Evolutionary conservation across 345 rosid genomes (phyloP).

Genomic region (Eucalyptus viminalis): DNA sequence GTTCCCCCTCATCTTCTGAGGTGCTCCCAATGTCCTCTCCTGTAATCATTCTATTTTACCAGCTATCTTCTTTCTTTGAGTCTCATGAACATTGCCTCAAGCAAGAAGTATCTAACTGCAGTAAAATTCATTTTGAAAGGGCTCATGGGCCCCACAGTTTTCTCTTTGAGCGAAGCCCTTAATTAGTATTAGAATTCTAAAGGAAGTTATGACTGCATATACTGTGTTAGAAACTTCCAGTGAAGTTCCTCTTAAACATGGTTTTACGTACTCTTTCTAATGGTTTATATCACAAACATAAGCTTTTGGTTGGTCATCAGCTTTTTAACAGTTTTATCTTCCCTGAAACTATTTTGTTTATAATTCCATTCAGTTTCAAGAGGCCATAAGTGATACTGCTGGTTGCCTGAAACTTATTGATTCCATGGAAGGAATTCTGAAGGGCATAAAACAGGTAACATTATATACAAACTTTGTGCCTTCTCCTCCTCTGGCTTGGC

Average conservation of each 20-base stretch:
- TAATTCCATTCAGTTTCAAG: slow-evolving; percentile 48
- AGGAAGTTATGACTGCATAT: neutral
- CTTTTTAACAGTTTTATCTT: neutral
- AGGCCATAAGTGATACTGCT: slow-evolving; percentile 47
- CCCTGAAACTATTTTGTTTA: neutral
- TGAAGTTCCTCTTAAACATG: neutral
- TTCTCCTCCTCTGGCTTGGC: neutral
- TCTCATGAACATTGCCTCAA: neutral
- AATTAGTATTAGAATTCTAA: neutral
- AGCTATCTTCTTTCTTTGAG: neutral
- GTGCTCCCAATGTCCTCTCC: no score
- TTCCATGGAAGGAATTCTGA: slow-evolving; percentile 80
- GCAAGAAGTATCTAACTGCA: neutral
- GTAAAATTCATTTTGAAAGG: neutral
- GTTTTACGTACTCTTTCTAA: neutral
- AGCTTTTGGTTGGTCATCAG: neutral
- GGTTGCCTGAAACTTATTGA: slow-evolving; percentile 60
- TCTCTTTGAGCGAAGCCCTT: neutral
- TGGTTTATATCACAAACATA: neutral
- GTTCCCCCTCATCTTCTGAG: no score
- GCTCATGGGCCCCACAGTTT: neutral
- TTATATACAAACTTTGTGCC: neutral
- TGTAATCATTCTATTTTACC: no score
- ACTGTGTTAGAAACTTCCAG: neutral
- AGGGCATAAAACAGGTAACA: slow-evolving; percentile 74